Percentiles rank a stretch among this genome's conserved stretches.
Conservation (phyloP, 495 filamentous ascomycete genomes). For the Diplogelasinospora grovesii region DNA sequence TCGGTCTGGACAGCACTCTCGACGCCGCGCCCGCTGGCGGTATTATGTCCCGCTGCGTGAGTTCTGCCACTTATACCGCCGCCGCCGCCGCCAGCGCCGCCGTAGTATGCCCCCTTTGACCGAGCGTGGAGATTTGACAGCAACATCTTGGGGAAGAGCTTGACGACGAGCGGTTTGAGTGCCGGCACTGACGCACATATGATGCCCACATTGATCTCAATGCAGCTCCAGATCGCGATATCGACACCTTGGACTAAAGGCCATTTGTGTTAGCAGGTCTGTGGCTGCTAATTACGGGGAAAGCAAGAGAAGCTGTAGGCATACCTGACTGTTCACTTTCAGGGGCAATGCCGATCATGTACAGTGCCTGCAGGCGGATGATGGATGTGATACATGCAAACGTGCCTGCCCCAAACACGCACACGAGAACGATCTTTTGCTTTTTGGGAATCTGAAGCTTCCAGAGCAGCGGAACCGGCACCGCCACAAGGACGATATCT, state of each 20-base stretch:
- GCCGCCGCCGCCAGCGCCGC: neutral
- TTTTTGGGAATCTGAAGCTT: constrained; percentile 13
- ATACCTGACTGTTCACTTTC: constrained; percentile 5
- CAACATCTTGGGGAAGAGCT: constrained; percentile 23
- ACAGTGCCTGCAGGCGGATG: constrained; percentile 12
- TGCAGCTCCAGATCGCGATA: constrained; percentile 40
- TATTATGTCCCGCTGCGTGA: neutral
- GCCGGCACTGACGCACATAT: constrained; percentile 46
- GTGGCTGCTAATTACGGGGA: neutral
- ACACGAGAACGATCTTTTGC: constrained; percentile 15
- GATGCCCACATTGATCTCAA: constrained; percentile 44
- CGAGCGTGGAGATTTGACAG: constrained; percentile 13
- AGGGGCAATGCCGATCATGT: constrained; percentile 8
- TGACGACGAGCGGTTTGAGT: constrained; percentile 25
- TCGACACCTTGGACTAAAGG: constrained; percentile 16
- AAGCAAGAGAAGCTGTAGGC: neutral
- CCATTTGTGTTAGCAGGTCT: neutral
- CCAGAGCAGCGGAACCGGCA: constrained; percentile 29
- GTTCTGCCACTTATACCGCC: neutral
- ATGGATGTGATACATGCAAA: constrained; percentile 16
- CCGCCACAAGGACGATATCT: constrained; percentile 31
- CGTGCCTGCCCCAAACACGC: constrained; percentile 14
- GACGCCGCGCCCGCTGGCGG: neutral
- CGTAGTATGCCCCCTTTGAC: constrained; percentile 8
- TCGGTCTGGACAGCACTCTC: neutral